Evolutionary conservation across 2,329 filamentous ascomycete genomes (phyloP).

Genomic region (Fusarium longipes): DNA sequence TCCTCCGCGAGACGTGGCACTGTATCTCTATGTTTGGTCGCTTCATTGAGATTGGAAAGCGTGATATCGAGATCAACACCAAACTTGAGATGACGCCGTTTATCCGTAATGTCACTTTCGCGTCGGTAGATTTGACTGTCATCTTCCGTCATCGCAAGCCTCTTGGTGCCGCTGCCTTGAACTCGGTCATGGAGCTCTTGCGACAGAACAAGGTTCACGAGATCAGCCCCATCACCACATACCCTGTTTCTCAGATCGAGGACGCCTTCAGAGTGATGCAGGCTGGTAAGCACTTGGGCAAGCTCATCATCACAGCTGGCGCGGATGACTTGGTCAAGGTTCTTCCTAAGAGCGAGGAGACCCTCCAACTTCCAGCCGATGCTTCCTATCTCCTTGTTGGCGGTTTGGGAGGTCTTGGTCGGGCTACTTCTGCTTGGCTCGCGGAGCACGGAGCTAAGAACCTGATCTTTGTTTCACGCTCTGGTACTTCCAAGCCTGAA

Average conservation of each 20-base stretch:
- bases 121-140: conserved; percentile 14
- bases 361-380: neutral
- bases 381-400: conserved; percentile 1
- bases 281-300: neutral
- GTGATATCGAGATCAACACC: conserved; percentile 42
- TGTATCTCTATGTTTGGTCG: conserved; percentile 49
- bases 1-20: conserved; percentile 47
- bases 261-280: neutral
- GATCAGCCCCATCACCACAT: neutral
- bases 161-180: neutral
- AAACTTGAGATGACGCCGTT: conserved; percentile 51
- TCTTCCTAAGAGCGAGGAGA: neutral
- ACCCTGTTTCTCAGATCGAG: neutral
- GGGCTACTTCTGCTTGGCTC: neutral
- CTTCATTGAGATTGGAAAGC: conserved; percentile 52
- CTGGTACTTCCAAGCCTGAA: neutral
- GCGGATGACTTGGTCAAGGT: neutral
- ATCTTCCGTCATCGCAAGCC: neutral
- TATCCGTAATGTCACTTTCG: conserved; percentile 19
- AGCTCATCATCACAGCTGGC: neutral
- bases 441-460: neutral
- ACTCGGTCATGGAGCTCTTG: neutral
- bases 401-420: neutral
- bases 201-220: neutral
- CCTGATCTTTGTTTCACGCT: neutral